Conservation (phyloP, 176 grass and related monocot species). For the Alopecurus myosuroides region DNA sequence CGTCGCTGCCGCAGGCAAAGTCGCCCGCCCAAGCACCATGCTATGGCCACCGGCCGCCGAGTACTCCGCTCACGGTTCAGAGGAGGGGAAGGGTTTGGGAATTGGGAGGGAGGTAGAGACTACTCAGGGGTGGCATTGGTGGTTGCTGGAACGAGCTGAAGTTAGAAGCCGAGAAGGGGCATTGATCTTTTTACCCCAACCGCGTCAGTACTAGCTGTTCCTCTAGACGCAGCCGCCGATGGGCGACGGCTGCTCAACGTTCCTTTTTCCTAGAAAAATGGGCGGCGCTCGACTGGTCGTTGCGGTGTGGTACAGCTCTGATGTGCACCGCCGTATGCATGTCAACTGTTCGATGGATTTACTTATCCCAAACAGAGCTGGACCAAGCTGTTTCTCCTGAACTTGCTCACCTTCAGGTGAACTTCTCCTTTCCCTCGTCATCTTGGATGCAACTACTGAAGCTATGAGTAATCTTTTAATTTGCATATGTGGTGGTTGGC, state of each 20-base stretch:
- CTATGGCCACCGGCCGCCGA: neutral
- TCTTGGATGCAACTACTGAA: neutral
- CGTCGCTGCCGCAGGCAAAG: neutral
- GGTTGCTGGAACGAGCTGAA: neutral
- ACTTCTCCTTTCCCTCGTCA: neutral
- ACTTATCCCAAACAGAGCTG: neutral
- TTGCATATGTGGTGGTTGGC: conserved; percentile 18
- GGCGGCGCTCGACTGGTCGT: neutral
- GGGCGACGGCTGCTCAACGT: neutral
- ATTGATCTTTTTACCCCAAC: neutral
- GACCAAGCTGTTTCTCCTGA: neutral
- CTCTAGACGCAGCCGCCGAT: neutral
- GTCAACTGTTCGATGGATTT: neutral
- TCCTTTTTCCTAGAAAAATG: neutral
- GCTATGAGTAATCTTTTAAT: neutral
- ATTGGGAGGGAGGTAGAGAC: neutral
- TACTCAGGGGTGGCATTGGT: neutral
- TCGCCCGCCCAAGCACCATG: neutral
- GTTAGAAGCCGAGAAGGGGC: neutral
- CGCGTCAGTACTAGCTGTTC: neutral
- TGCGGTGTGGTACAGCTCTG: neutral
- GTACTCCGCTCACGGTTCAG: neutral
- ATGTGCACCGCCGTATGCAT: neutral
- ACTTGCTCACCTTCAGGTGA: neutral
- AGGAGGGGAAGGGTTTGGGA: neutral